Evolutionary conservation across 2,329 filamentous ascomycete genomes (phyloP).

Genomic region (Chrysosporium queenslandicum): DNA sequence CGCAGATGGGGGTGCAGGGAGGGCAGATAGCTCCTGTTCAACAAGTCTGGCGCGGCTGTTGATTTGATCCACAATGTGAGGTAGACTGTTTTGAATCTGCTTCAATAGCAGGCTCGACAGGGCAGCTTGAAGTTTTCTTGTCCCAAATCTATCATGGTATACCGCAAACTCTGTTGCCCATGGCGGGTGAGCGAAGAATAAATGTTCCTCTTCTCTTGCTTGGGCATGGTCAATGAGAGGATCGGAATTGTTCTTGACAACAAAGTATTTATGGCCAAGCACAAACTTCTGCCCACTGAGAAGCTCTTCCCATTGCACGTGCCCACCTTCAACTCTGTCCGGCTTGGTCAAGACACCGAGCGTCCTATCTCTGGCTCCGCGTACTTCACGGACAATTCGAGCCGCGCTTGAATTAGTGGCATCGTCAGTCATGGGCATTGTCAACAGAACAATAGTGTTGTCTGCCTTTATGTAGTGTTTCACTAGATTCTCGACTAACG

Average conservation of each 20-base stretch:
- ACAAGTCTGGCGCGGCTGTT: conserved; percentile 43
- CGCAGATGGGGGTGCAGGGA: conserved; percentile 55
- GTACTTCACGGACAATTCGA: conserved; percentile 49
- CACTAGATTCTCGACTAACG: conserved; percentile 61
- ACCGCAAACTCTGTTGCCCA: conserved; percentile 38
- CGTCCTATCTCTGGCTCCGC: conserved; percentile 48
- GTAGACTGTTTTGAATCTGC: conserved; percentile 36
- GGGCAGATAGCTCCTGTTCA: conserved; percentile 43
- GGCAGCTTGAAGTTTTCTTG: conserved; percentile 39
- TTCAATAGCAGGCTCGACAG: conserved; percentile 42
- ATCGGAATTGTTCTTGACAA: conserved; percentile 53
- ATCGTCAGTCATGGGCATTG: conserved; percentile 68
- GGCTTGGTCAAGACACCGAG: conserved; percentile 79
- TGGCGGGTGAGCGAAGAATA: conserved; percentile 41
- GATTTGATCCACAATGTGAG: conserved; percentile 34
- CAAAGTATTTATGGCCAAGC: conserved; percentile 67
- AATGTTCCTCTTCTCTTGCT: conserved; percentile 41
- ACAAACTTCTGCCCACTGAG: conserved; percentile 52
- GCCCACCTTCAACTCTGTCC: conserved; percentile 49
- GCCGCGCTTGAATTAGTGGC: conserved; percentile 64
- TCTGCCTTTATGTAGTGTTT: conserved; percentile 58
- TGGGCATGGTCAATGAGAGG: conserved; percentile 35
- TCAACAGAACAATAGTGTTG: conserved; percentile 66
- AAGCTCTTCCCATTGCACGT: conserved; percentile 54
- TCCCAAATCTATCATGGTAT: conserved; percentile 44